A percentile compares a stretch with the other conserved stretches of the same genome.
phyloP scores from a whole-genome alignment of 2,329 filamentous ascomycete genomes.

The Dothiorella sarmentorum region DNA sequence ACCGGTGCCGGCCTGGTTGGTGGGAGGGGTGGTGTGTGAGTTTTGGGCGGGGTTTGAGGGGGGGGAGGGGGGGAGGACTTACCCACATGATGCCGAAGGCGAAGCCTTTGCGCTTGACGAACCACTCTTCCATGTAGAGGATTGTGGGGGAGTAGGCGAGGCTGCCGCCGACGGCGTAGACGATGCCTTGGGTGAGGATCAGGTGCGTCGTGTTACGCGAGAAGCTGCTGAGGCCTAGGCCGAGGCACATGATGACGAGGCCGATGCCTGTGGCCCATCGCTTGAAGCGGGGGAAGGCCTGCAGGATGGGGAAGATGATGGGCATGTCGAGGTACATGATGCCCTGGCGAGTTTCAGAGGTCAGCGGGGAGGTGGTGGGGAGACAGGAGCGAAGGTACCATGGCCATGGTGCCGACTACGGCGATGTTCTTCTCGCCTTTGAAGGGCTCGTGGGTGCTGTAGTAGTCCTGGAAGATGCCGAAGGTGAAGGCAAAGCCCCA shows the following conservation, averaged over 20 bases:
- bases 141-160: conserved; percentile 57
- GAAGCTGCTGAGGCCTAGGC: conserved; percentile 46
- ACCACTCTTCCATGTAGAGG: conserved; percentile 61
- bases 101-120: conserved; percentile 54
- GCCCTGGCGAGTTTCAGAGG: conserved; percentile 25
- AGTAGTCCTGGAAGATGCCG: conserved; percentile 69
- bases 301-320: conserved; percentile 36
- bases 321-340: conserved; percentile 46
- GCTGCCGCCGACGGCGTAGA: conserved; percentile 58
- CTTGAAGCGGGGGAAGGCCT: conserved; percentile 32
- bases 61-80: conserved; percentile 21
- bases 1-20: conserved; percentile 30
- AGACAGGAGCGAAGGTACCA: conserved; percentile 46
- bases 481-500: conserved; percentile 66
- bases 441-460: conserved; percentile 59
- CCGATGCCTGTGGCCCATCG: conserved; percentile 33
- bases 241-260: conserved; percentile 34
- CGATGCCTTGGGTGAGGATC: conserved; percentile 58
- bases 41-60: neutral
- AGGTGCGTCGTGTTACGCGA: conserved; percentile 52
- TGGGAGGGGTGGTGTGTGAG: neutral
- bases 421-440: conserved; percentile 52
- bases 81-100: conserved; percentile 62
- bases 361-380: neutral
- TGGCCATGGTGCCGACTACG: conserved; percentile 62